Evolutionary conservation across 768 basidiomycete species (phyloP).

Genomic region (Lactifluus echinatus): DNA sequence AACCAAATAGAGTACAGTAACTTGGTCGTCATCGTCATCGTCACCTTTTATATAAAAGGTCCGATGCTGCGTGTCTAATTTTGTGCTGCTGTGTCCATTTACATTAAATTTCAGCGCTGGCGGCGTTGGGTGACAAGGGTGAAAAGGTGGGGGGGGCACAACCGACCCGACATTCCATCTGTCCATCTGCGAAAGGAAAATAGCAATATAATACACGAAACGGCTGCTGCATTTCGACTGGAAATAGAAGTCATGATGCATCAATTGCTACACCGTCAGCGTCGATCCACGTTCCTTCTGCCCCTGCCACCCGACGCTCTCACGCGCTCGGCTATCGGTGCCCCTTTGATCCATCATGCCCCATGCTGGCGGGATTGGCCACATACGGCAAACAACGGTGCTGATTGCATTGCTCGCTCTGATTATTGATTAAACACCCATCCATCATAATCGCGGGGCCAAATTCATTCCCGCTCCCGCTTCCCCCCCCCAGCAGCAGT

Average conservation of each 20-base stretch:
- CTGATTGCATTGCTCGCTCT: too few species aligned
- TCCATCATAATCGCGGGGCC: too few species aligned
- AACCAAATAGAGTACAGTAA: too few species aligned
- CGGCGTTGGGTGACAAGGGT: not conserved
- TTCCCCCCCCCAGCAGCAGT: too few species aligned
- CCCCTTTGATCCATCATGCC: not conserved
- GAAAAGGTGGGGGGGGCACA: too few species aligned
- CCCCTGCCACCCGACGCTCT: not conserved
- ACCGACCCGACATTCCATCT: not conserved
- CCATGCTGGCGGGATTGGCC: not conserved
- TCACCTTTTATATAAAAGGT: too few species aligned
- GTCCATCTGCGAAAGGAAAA: not conserved
- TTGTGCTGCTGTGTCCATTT: too few species aligned
- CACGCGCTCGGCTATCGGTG: not conserved
- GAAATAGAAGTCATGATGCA: not conserved
- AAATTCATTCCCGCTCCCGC: too few species aligned
- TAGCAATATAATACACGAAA: not conserved
- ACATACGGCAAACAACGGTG: too few species aligned
- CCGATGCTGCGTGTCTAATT: too few species aligned
- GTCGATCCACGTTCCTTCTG: constrained; percentile 5
- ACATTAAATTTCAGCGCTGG: not conserved
- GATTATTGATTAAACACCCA: too few species aligned
- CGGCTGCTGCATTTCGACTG: not conserved
- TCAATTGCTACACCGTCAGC: not conserved
- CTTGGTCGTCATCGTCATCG: too few species aligned